Evolutionary conservation across 2,329 filamentous ascomycete genomes (phyloP), one percentile per base, ranked within the genome.

Genomic region (Escovopsis weberi): DNA sequence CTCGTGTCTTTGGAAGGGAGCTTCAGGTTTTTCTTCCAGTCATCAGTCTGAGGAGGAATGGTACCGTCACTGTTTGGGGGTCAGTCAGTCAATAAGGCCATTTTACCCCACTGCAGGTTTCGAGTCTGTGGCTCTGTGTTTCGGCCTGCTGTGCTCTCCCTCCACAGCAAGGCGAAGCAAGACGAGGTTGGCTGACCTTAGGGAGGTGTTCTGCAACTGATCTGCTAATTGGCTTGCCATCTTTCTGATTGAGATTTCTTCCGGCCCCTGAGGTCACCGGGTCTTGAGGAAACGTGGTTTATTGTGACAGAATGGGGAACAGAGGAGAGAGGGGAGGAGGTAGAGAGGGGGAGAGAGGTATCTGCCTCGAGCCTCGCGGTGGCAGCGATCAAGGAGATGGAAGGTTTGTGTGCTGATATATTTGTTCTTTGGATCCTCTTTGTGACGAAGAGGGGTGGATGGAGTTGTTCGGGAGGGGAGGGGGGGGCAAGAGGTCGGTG

Each of bases 11-110:
- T 85, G 44, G 74, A 63, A 41, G 85, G 85, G 46, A 83, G 63
- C 51, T 82, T 85, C 45, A 89, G 64, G 46, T 64, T 75, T 56
- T 78, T 73, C 65, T 84, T 85, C 84, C 84, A 89, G 58, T 86
- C 78, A 28, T 77, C 74, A 41, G 50, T 57, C 41, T 50, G 52
- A 47, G 69, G 60, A 53, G 64, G 43, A 59, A 15, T 37, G 50
- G 65, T 51, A 53, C 62, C 65, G 56, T 76, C 69, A 53, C 52
- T 44, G 37, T 28, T 28, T 52, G 60, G 8, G 28, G 28, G 11
- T 43, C 56, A 7, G 58, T 65, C 53, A 65, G 61, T 57, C 45
- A 48, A 49, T 9, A 19, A 34, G 26, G 26, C 28, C 36, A 6
- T 23, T n/a, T 15, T 26, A 34, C n/a, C 41, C 26, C 26, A 12